Conservation (phyloP, 108 stramenopile genomes). For the Nannochloropsis granulata region DNA sequence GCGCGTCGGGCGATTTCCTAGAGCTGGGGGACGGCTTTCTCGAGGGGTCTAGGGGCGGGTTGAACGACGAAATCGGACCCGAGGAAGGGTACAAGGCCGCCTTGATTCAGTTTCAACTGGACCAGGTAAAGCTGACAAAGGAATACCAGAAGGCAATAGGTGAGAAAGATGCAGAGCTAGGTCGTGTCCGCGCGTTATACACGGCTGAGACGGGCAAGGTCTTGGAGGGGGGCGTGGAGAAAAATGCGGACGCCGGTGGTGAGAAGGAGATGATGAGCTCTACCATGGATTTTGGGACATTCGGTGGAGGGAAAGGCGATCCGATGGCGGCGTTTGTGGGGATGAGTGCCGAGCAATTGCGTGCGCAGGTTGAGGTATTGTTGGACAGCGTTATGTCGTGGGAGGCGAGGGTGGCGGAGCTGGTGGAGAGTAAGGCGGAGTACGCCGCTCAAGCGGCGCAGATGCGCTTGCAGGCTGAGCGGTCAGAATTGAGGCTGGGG, state of each 20-base stretch:
- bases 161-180: background rate
- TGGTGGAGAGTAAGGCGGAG: background rate
- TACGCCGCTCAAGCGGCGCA: background rate
- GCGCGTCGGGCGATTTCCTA: background rate
- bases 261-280: background rate
- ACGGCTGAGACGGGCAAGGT: background rate
- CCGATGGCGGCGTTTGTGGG: background rate
- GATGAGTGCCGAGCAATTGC: background rate
- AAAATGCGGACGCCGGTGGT: background rate
- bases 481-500: background rate
- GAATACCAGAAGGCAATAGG: background rate
- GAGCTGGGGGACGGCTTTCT: background rate
- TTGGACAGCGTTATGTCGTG: background rate
- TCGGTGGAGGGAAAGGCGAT: background rate
- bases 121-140: constrained; percentile 24
- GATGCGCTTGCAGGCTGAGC: background rate
- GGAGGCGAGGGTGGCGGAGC: background rate
- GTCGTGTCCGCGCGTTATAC: background rate
- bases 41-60: background rate
- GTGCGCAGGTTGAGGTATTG: background rate
- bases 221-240: background rate
- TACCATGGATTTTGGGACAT: background rate
- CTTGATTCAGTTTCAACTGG: constrained; percentile 21
- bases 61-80: background rate
- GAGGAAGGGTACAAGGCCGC: constrained; percentile 15